These are phyloP conservation scores for Nephelium lappaceum DNA, from an alignment of 345 rosid species.

Conservation along the genomic window DNA sequence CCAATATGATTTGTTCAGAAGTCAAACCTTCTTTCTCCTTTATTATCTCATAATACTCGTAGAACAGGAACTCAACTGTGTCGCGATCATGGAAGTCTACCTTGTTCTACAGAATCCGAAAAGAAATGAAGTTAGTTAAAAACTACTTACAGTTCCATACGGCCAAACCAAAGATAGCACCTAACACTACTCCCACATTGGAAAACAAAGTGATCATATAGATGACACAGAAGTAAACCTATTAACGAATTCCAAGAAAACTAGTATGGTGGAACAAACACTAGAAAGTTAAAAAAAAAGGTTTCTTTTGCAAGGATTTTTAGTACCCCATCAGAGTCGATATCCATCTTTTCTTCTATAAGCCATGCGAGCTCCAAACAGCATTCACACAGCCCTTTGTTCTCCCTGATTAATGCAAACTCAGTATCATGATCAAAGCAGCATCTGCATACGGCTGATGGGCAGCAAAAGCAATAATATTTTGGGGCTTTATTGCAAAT, in stretches of 20 bases:
- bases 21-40: constrained; percentile 41
- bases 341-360: constrained; percentile 44
- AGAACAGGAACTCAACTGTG: constrained; percentile 45
- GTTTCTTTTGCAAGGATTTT: neutral
- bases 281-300: neutral
- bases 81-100: constrained; percentile 42
- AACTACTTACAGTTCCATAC: neutral
- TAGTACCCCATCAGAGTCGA: constrained; percentile 38
- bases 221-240: neutral
- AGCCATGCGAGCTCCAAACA: constrained; percentile 44
- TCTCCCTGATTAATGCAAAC: constrained; percentile 33
- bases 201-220: neutral
- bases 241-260: neutral
- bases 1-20: constrained; percentile 29
- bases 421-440: constrained; percentile 34
- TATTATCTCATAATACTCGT: constrained; percentile 48
- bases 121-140: neutral
- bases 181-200: neutral
- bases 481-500: constrained; percentile 45
- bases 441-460: constrained; percentile 45
- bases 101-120: constrained; percentile 28
- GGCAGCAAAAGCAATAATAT: constrained; percentile 54
- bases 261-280: neutral
- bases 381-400: constrained; percentile 40
- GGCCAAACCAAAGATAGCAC: neutral